phyloP scores from a whole-genome alignment of 2,329 filamentous ascomycete genomes.

The Nemania serpens region DNA sequence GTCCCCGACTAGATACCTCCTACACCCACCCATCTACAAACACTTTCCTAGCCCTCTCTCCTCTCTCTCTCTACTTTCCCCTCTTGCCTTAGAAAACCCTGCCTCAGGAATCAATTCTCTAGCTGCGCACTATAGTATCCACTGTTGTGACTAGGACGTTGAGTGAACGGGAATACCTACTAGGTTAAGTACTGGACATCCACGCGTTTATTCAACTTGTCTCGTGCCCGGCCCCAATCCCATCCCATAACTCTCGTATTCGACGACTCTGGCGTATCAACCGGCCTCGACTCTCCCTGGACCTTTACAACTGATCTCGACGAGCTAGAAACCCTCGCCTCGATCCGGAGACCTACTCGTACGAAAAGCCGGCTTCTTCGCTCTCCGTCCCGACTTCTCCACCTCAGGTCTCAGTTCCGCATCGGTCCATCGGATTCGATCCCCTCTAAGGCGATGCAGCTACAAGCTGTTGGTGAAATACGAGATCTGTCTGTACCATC shows the following conservation, averaged over 20 bases:
- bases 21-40: background rate
- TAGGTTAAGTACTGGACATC: too few relatives aligned
- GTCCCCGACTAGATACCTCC: background rate
- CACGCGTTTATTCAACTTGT: too few relatives aligned
- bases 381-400: background rate
- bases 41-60: background rate
- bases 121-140: too few relatives aligned
- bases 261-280: background rate
- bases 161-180: too few relatives aligned
- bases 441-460: constrained; percentile 28
- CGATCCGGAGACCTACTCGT: background rate
- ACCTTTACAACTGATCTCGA: background rate
- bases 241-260: too few relatives aligned
- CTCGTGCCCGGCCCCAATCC: background rate
- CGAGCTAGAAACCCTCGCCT: background rate
- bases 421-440: background rate
- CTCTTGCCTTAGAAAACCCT: too few relatives aligned
- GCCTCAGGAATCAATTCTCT: too few relatives aligned
- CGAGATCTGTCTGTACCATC: constrained; percentile 24
- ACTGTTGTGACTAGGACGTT: too few relatives aligned
- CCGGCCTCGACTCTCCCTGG: background rate
- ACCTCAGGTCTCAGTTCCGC: background rate
- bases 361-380: background rate
- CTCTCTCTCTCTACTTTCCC: too few relatives aligned
- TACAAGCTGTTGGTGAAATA: constrained; percentile 22